These are phyloP conservation scores for Phialophora macrospora DNA, from an alignment of 2,329 filamentous ascomycete species.

Conservation along the genomic window DNA sequence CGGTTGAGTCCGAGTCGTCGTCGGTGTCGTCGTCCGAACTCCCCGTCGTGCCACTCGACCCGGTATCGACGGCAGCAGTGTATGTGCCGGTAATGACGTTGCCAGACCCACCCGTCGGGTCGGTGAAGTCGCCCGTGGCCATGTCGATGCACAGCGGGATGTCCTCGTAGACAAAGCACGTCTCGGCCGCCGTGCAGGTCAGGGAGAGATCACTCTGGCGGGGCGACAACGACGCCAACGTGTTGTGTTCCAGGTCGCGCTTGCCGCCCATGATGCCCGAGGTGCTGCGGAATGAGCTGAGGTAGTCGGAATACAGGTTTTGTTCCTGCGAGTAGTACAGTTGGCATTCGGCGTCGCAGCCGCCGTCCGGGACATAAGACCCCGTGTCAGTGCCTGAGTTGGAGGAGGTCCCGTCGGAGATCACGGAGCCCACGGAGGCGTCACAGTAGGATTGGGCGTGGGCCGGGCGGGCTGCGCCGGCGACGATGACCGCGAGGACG, in stretches of 20 bases:
- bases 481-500: neutral
- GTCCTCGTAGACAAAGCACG: slow-evolving; percentile 1
- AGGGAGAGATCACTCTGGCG: neutral
- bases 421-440: neutral
- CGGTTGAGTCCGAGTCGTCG: neutral
- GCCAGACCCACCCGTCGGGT: neutral
- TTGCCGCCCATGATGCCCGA: neutral
- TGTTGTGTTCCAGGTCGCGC: neutral
- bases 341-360: slow-evolving; percentile 4
- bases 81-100: slow-evolving; percentile 1
- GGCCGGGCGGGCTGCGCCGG: neutral
- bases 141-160: slow-evolving; percentile 7
- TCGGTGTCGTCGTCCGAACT: neutral
- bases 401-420: neutral
- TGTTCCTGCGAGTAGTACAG: slow-evolving; percentile 1
- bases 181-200: slow-evolving; percentile 1
- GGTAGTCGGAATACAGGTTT: neutral
- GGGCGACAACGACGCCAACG: neutral
- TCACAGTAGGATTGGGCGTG: neutral
- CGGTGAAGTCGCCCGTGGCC: neutral
- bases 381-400: neutral
- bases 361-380: neutral
- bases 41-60: neutral
- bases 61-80: neutral
- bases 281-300: slow-evolving; percentile 2